Percentiles rank a stretch among this genome's conserved stretches.
These are phyloP conservation scores for Acorus calamus DNA, from an alignment of 106 monocot species.

Conservation along the genomic window DNA sequence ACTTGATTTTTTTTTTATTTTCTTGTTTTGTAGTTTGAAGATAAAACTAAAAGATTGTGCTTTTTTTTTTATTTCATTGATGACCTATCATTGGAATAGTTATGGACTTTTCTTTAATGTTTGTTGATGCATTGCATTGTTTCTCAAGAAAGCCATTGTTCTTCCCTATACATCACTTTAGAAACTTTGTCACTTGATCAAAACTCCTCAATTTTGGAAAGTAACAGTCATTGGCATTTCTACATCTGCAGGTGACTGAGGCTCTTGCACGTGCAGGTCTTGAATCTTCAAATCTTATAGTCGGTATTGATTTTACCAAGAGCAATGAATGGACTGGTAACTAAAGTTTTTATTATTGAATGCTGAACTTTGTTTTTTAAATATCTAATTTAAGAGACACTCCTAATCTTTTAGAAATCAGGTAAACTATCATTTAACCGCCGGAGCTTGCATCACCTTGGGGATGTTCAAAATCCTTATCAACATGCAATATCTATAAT, in stretches of 20 bases:
- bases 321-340: slow-evolving; percentile 98
- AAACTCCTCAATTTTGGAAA: background rate
- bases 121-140: too few relatives aligned
- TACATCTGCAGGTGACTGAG: slow-evolving; percentile 60
- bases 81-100: too few relatives aligned
- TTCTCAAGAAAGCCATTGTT: too few relatives aligned
- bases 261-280: slow-evolving; percentile 81
- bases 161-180: background rate
- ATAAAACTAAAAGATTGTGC: too few relatives aligned
- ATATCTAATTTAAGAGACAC: background rate
- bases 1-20: too few relatives aligned
- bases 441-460: slow-evolving; percentile 65
- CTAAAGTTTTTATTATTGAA: too few relatives aligned
- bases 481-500: slow-evolving; percentile 93
- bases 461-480: slow-evolving; percentile 67
- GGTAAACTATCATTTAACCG: slow-evolving; percentile 68
- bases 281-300: slow-evolving; percentile 76
- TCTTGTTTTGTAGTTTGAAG: too few relatives aligned
- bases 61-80: too few relatives aligned
- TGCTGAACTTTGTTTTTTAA: background rate
- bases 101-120: too few relatives aligned
- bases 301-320: slow-evolving; percentile 96
- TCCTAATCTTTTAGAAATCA: slow-evolving; percentile 22
- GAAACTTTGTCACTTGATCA: background rate
- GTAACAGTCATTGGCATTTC: background rate